Percentiles rank a stretch among this genome's conserved stretches.
Conservation (phyloP, 768 basidiomycete species). For the Tylopilus felleus region DNA sequence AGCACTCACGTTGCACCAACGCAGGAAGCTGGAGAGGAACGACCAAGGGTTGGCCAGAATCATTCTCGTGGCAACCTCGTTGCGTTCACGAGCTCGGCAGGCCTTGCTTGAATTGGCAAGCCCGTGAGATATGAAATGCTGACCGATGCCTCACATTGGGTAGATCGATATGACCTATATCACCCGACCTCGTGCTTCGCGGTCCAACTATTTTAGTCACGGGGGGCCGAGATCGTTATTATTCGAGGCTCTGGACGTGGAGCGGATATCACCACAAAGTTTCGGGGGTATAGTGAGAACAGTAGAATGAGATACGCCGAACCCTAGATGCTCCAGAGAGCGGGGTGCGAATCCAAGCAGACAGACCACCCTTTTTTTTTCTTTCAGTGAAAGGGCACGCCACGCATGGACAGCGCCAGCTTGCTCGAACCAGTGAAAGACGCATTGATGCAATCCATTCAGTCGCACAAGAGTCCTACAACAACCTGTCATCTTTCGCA, state of each 20-base stretch:
- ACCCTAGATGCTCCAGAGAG: not conserved
- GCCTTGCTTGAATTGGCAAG: conserved; percentile 23
- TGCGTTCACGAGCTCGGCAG: conserved; percentile 16
- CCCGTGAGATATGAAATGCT: conserved; percentile 5
- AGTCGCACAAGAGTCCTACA: not conserved
- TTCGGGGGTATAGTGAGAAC: too few species aligned
- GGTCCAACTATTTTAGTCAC: conserved; percentile 3
- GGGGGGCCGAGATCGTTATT: not conserved
- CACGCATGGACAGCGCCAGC: not conserved
- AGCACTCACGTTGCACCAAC: conserved; percentile 1
- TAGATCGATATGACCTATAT: conserved; percentile 23
- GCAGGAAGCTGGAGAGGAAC: not conserved
- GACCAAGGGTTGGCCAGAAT: conserved; percentile 7
- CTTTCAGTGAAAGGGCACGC: not conserved
- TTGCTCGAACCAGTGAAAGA: not conserved
- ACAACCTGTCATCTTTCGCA: not conserved
- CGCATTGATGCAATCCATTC: not conserved
- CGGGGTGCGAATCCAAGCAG: not conserved
- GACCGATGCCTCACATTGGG: not conserved
- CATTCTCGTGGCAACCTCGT: conserved; percentile 17
- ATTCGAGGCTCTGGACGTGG: not conserved
- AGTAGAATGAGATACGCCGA: not conserved
- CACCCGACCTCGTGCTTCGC: conserved; percentile 1
- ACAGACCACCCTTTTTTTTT: not conserved
- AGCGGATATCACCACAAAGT: not conserved